Evolutionary conservation across 1,284 basidiomycete species (phyloP).

Genomic region (Vanrija humicola): DNA sequence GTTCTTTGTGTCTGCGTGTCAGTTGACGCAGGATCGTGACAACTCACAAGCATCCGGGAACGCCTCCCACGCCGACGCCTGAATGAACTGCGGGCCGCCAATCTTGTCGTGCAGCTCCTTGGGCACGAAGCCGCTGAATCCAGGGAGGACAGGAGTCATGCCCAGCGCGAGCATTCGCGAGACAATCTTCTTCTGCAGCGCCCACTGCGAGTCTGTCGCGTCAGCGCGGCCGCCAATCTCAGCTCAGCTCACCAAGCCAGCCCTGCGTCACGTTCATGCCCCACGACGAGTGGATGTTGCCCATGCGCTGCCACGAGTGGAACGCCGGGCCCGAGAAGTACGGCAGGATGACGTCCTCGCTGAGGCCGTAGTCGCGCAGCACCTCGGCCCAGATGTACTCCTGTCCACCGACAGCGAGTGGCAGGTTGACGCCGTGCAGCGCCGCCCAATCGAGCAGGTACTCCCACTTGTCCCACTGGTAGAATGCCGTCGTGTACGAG

Average conservation of each 20-base stretch:
- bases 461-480: conserved; percentile 51
- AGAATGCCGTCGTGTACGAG: conserved; percentile 52
- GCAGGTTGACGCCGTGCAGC: conserved; percentile 52
- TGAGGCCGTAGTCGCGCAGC: conserved; percentile 49
- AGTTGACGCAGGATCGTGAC: conserved; percentile 36
- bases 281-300: conserved; percentile 53
- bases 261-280: conserved; percentile 44
- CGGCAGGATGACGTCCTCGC: conserved; percentile 43
- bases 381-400: conserved; percentile 49
- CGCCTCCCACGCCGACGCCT: conserved; percentile 4
- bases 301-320: conserved; percentile 52
- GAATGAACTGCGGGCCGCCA: conserved; percentile 49
- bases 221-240: neutral
- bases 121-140: conserved; percentile 54
- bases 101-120: conserved; percentile 39
- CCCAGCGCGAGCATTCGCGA: conserved; percentile 52
- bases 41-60: conserved; percentile 5
- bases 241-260: conserved; percentile 38
- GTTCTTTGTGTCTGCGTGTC: conserved; percentile 40
- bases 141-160: conserved; percentile 53
- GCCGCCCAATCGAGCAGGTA: conserved; percentile 54
- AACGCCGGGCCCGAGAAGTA: conserved; percentile 53
- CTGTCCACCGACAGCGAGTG: conserved; percentile 52
- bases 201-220: conserved; percentile 44
- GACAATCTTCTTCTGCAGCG: conserved; percentile 49